A percentile compares a stretch with the other conserved stretches of the same genome.
phyloP scores from a whole-genome alignment of 345 rosid species.

The Eucalyptus urophylla region DNA sequence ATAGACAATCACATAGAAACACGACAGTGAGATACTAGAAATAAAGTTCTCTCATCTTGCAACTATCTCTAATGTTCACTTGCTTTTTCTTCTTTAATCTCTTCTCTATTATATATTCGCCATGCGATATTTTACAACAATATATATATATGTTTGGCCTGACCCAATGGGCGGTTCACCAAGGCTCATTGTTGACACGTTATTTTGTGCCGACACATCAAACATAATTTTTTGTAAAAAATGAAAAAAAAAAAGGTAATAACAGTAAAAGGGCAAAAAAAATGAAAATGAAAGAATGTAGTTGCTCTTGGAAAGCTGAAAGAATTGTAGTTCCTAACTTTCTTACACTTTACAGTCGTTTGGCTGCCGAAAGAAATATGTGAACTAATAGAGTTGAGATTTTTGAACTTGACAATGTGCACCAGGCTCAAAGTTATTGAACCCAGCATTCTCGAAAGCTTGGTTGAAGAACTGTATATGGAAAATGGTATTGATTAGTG shows the following conservation, averaged over 20 bases:
- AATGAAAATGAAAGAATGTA: not conserved
- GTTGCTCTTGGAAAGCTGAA: not conserved
- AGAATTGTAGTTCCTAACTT: not conserved
- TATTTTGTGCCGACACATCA: not conserved
- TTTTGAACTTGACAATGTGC: not conserved
- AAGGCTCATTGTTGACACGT: not conserved
- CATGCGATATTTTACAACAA: no score
- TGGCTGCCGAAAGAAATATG: not conserved
- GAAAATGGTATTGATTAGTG: not conserved
- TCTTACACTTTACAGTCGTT: not conserved
- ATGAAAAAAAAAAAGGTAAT: no score
- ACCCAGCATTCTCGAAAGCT: not conserved
- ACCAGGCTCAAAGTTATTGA: not conserved
- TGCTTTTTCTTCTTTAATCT: no score
- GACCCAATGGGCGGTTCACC: fast-evolving
- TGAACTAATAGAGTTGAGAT: not conserved
- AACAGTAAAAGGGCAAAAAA: not conserved
- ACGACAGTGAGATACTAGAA: no score
- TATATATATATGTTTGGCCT: fast-evolving
- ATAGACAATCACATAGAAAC: no score
- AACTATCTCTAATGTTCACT: no score
- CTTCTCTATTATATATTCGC: no score
- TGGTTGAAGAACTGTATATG: not conserved
- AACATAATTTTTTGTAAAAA: not conserved
- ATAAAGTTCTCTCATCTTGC: no score